Percentiles rank a stretch among this genome's conserved stretches.
phyloP scores from a whole-genome alignment of 345 rosid species.

The Aethionema arabicum region DNA sequence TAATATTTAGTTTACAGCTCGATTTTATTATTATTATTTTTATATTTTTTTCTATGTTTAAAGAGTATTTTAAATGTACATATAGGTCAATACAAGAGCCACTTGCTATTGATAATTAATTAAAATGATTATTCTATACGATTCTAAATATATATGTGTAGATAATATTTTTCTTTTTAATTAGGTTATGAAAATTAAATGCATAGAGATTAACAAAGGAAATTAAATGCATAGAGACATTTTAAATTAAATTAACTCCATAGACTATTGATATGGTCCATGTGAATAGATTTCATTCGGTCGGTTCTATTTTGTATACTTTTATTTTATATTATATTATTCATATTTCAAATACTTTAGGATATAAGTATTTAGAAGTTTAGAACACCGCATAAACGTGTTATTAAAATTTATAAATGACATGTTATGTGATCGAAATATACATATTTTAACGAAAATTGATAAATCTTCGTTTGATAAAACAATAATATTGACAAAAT shows the following conservation, averaged over 20 bases:
- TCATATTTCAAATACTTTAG: not conserved
- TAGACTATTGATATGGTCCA: slow-evolving; percentile 30
- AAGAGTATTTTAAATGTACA: not conserved
- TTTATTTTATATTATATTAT: not conserved
- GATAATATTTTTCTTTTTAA: too few species aligned
- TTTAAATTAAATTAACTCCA: slow-evolving; percentile 1
- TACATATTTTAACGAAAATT: too few species aligned
- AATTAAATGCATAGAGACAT: slow-evolving; percentile 1
- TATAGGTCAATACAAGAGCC: slow-evolving; percentile 20
- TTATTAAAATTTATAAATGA: too few species aligned
- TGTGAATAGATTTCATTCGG: slow-evolving; percentile 37
- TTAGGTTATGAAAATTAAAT: slow-evolving; percentile 5
- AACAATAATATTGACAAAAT: too few species aligned
- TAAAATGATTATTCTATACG: not conserved
- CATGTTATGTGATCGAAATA: too few species aligned
- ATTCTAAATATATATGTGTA: not conserved
- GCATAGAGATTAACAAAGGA: slow-evolving; percentile 28
- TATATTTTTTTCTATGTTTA: not conserved
- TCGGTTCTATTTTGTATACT: slow-evolving; percentile 25
- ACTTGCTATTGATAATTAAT: slow-evolving; percentile 9
- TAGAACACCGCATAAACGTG: not conserved
- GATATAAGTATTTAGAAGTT: too few species aligned
- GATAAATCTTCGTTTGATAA: too few species aligned
- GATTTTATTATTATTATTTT: too few species aligned
- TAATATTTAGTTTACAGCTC: too few species aligned